Conservation (phyloP, 805 yeast genomes). For the Ogataea siamensis region DNA sequence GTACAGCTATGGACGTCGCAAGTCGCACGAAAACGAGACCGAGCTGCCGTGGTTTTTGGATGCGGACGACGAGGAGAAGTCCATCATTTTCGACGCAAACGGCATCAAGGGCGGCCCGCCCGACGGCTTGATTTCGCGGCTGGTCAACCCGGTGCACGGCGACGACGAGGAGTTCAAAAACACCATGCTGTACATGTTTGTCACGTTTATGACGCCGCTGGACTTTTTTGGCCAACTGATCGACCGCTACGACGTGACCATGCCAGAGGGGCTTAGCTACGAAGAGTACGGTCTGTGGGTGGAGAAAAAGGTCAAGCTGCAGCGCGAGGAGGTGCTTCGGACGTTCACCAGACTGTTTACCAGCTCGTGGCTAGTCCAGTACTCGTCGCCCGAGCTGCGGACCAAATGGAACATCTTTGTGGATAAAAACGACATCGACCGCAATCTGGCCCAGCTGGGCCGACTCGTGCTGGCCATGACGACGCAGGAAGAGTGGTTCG, state of each 20-base stretch:
- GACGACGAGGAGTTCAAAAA: constrained; percentile 61
- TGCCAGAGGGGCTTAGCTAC: constrained; percentile 84
- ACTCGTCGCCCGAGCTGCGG: constrained; percentile 45
- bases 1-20: constrained; percentile 35
- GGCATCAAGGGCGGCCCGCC: constrained; percentile 85
- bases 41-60: constrained; percentile 72
- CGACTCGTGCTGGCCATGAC: constrained; percentile 21
- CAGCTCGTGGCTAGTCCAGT: constrained; percentile 66
- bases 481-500: constrained; percentile 28
- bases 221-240: constrained; percentile 60
- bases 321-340: constrained; percentile 62
- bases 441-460: constrained; percentile 22
- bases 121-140: constrained; percentile 72
- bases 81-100: constrained; percentile 56
- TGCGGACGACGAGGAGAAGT: constrained; percentile 54
- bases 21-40: constrained; percentile 36
- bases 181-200: constrained; percentile 70
- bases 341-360: constrained; percentile 66
- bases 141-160: constrained; percentile 68
- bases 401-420: constrained; percentile 29
- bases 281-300: constrained; percentile 82
- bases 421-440: constrained; percentile 15
- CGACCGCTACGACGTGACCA: constrained; percentile 63
- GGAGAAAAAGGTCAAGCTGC: constrained; percentile 64
- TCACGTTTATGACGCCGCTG: constrained; percentile 66